Evolutionary conservation across 306 rosid species (phyloP), one percentile per base, ranked within the genome.

Genomic region (Dicorynia guianensis): DNA sequence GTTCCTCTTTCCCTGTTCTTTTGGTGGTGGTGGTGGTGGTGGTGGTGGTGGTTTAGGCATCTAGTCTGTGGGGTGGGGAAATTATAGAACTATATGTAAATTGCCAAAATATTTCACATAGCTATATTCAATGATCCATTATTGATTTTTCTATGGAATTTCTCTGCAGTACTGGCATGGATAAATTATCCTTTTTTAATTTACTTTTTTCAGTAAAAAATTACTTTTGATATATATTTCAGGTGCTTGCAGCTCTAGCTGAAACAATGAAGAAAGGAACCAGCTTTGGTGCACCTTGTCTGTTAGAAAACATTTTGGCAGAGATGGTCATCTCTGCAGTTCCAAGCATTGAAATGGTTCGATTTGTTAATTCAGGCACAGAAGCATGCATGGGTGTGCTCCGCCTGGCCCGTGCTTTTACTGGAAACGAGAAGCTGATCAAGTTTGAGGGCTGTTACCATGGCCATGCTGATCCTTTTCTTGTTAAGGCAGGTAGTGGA

Each of bases 381-480:
- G 99, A 95, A 85, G 98, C 98, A 9, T 95, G 99, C 77, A 90
- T 95, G 97, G 96, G 93, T 14, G 92, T 90, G 35, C 96, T 92
- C 74, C 97, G 98, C 8, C 81, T 92, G 20, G 91, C 93, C 14
- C 97, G 97, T 39, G 99, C 99, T 63, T 95, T 35, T 80, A 92
- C 99, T 0, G 80, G 96, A 5, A 87, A 61, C 63, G 85, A 78
- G 69, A 95, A 92, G 82, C 74, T 95, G 67, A 87, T 92, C 76
- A 95, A 95, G 86, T 89, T 95, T 67, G 99, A 92, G 84, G 98
- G 99, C 13, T 95, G 99, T 83, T 92, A 95, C 81, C 99, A 95
- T 61, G 99, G 99, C 54, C 99, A 95, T 66, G 99, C 98, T 0
- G 99, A 95, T 81, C 97, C 98, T 55, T 95, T 92, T 82, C 97